These are phyloP conservation scores for Circinella umbellata DNA, from an alignment of 371 early-diverging fungal species.

Conservation along the genomic window DNA sequence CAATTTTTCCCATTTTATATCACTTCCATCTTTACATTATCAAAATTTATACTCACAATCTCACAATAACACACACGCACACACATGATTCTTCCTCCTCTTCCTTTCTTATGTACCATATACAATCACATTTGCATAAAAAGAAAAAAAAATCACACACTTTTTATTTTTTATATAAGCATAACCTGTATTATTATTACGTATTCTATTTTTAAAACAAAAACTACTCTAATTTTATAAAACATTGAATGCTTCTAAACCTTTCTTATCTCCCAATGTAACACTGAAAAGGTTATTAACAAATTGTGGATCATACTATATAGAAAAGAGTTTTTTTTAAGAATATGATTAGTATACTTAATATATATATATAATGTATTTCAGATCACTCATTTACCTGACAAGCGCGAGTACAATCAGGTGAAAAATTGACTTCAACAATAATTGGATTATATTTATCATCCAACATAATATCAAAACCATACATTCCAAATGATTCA, in stretches of 20 bases:
- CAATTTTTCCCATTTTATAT: not conserved
- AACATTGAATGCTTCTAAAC: constrained; percentile 52
- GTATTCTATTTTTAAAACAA: not conserved
- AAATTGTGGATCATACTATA: constrained; percentile 57
- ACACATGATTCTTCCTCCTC: not conserved
- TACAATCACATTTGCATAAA: constrained; percentile 1
- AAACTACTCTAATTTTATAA: constrained; percentile 24
- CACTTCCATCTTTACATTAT: not conserved
- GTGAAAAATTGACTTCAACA: constrained; percentile 60
- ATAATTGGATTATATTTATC: constrained; percentile 55
- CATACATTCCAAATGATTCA: constrained; percentile 59
- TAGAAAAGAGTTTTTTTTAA: too few relatives aligned
- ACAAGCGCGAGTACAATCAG: constrained; percentile 63
- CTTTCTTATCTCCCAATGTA: constrained; percentile 52
- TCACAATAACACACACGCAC: not conserved
- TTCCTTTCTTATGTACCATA: constrained; percentile 3
- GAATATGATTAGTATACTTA: not conserved
- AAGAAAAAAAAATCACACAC: not conserved
- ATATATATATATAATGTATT: not conserved
- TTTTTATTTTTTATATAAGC: not conserved
- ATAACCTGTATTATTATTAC: not conserved
- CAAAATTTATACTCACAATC: not conserved
- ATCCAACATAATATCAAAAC: constrained; percentile 63
- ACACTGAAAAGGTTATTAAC: constrained; percentile 59
- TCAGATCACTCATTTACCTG: constrained; percentile 30